Evolutionary conservation across 2,329 filamentous ascomycete genomes (phyloP), one percentile per base, ranked within the genome.

Genomic region (Tolypocladium tundrense): DNA sequence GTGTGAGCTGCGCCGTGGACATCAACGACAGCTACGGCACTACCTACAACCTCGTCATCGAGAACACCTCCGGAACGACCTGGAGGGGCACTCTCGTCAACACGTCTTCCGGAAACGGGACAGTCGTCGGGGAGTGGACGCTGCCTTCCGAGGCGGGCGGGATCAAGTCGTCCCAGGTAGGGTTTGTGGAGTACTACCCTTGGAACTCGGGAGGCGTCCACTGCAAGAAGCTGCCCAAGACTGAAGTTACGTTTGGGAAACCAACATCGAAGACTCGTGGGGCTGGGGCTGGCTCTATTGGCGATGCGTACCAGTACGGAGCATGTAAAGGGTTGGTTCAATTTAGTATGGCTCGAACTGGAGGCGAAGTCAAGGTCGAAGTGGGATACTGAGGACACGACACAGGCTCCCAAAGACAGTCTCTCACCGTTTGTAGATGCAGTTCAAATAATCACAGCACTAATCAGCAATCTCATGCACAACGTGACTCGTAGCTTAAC

Each of bases 61-160:
- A 61, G 58, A 60, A 61, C 27, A 56, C 48, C 5, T 45, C 50
- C 6, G 58, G 54, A 1, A 59, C 55, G 1, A 65, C 56, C 8
- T 67, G 65, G 65, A 55, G 40, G 45, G 65, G 65, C 7, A 62
- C 58, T 2, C 33, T 63, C 14, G 54, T 61, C 39, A 60, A 66
- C 53, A 40, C 54, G 13, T 57, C 27, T 1, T 61, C 61, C 19
- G 60, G 60, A 4, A 41, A 53, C 10, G 13, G 19, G 7, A 37
- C 24, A 7, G 52, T 59, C 33, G 60, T 67, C 33, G 65, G 64
- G 24, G 37, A 51, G 27, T 66, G 55, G 50, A 60, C 58, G 19
- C 58, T 62, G 45, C 63, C 62, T 4, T 21, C 40, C 1, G 55
- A 43, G 1, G 54, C 61, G 6, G 58, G 61, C 1, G 57, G 57